Evolutionary conservation across 768 basidiomycete species (phyloP), one percentile per base, ranked within the genome.

Genomic region (Phanerochaete sordida): DNA sequence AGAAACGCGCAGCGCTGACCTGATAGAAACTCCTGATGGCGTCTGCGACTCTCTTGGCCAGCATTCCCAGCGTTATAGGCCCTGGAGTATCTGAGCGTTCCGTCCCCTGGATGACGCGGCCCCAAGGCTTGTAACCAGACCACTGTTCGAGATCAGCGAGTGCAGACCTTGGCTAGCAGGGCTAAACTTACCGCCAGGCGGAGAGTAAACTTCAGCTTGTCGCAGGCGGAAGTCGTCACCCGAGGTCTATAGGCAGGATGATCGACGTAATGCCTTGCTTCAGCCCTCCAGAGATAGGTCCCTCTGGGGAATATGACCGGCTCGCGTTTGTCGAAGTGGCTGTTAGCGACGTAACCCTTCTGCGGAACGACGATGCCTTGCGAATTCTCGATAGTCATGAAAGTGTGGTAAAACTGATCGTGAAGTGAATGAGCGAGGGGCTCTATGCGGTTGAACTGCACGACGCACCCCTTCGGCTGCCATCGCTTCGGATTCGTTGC

Each of bases 61-160:
- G 48, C 28, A 51, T 26, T 12, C 28, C 33, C 35, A 57, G 57
- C 4, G 28, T 35, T 30, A 62, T 46, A 23, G 61, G 56, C 15
- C 47, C 48, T 3, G 37, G 43, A 2, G 3, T 2, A 2, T 12
- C 4, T 6, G 48, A 13, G 19, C 56, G 61, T 35, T 62, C 61
- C 2, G 30, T 16, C 1, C 44, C 57, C 23, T 62, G 52, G 37
- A 62, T 46, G 24, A 52, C 53, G 24, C 26, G 26, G n/a, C 26
- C 15, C 50, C 56, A 62, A 13, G 56, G 19, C 2, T 4, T n/a
- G 33, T 58, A 58, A 27, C 56, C 61, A 15, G 56, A 56, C 61
- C 61, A 62, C 61, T 62, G 23, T 5, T 11, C 24, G 28, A 19
- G 5, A 23, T 23, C n/a, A 47, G 9, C 26, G 9, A n/a, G n/a